These are phyloP conservation scores for Botryotinia narcissicola DNA, from an alignment of 2,329 filamentous ascomycete genomes.

Conservation along the genomic window DNA sequence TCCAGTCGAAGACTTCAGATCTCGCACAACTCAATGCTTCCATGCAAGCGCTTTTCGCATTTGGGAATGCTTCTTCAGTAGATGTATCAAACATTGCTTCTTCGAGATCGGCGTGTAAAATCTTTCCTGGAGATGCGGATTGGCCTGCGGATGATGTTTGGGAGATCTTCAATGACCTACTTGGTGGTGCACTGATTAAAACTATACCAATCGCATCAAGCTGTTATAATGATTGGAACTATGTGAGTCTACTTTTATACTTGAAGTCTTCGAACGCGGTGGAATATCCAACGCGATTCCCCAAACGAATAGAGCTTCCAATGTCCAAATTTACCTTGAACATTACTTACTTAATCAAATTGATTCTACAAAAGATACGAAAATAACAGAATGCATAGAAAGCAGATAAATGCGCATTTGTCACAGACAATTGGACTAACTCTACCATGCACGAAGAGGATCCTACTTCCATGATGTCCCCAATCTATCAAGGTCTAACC, in stretches of 20 bases:
- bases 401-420: constrained; percentile 37
- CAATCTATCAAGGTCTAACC: constrained; percentile 44
- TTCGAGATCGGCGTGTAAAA: constrained; percentile 24
- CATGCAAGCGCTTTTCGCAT: constrained; percentile 7
- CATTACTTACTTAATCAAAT: too few relatives aligned
- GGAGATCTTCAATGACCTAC: constrained; percentile 46
- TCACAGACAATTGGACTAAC: constrained; percentile 38
- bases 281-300: not conserved
- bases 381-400: constrained; percentile 41
- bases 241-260: not conserved
- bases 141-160: constrained; percentile 52
- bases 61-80: constrained; percentile 4
- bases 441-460: constrained; percentile 42
- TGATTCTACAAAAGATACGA: constrained; percentile 25
- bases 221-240: not conserved
- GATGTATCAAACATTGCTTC: not conserved
- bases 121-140: constrained; percentile 28
- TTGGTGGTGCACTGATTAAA: constrained; percentile 45
- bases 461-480: constrained; percentile 47
- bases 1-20: not conserved
- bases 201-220: constrained; percentile 44
- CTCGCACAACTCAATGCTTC: constrained; percentile 12
- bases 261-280: not conserved
- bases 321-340: not conserved
- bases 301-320: not conserved